A percentile compares a stretch with the other conserved stretches of the same genome.
These are phyloP conservation scores for Ampelomyces quisqualis DNA, from an alignment of 2,329 filamentous ascomycete species.

Conservation along the genomic window DNA sequence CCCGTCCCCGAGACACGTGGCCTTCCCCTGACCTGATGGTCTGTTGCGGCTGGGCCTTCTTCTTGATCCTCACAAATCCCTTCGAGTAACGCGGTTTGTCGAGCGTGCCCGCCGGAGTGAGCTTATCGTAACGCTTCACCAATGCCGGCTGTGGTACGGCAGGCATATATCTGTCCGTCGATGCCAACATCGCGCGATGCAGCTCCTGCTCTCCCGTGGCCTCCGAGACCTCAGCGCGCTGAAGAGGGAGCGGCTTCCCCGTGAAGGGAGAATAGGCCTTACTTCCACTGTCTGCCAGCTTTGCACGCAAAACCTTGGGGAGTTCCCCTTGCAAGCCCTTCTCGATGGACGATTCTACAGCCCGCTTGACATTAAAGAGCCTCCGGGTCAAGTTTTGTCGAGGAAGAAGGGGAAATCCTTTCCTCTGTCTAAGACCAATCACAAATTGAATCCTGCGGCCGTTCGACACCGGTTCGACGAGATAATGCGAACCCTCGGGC, in stretches of 20 bases:
- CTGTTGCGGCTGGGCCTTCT: too few species aligned
- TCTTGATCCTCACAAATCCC: too few species aligned
- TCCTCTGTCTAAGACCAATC: too few species aligned
- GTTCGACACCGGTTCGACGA: slow-evolving; percentile 26
- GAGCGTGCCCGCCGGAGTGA: background rate
- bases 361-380: slow-evolving; percentile 9
- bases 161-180: slow-evolving; percentile 1
- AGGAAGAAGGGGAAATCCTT: too few species aligned
- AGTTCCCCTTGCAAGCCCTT: slow-evolving; percentile 12
- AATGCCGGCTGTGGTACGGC: background rate
- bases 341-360: slow-evolving; percentile 11
- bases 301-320: slow-evolving; percentile 10
- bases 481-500: slow-evolving; percentile 23
- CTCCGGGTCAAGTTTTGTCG: background rate
- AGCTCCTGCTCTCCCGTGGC: too few species aligned
- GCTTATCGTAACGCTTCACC: too few species aligned
- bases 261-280: slow-evolving; percentile 8
- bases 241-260: too few species aligned
- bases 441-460: slow-evolving; percentile 30
- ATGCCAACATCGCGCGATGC: background rate
- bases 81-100: background rate
- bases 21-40: too few species aligned
- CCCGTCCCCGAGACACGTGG: too few species aligned
- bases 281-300: slow-evolving; percentile 2
- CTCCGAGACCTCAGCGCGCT: too few species aligned